phyloP scores from a whole-genome alignment of 257 asterid species.

The Penstemon barbatus region DNA sequence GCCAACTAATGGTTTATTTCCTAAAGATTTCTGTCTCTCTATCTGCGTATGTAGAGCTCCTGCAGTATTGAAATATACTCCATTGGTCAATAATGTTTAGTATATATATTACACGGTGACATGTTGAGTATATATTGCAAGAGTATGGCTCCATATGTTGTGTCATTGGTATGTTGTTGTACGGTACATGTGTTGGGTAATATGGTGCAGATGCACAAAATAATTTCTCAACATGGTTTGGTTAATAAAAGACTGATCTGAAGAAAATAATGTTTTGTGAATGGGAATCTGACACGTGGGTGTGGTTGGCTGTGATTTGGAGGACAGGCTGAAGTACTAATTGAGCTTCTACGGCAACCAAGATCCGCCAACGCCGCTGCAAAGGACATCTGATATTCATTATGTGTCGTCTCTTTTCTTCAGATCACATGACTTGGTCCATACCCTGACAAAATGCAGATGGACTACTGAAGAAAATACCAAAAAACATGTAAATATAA shows the following conservation, averaged over 20 bases:
- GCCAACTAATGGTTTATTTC: no score
- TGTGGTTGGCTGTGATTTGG: slow-evolving; percentile 25
- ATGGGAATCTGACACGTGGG: background rate
- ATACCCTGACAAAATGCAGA: slow-evolving; percentile 18
- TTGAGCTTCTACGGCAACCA: slow-evolving; percentile 83
- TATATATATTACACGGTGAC: no score
- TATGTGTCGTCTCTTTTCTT: slow-evolving; percentile 36
- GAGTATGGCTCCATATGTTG: no score
- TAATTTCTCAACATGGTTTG: background rate
- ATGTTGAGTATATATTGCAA: no score
- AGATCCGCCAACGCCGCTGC: slow-evolving; percentile 75
- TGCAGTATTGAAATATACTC: no score
- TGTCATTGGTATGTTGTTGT: no score
- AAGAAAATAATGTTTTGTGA: background rate
- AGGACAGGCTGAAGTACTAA: slow-evolving; percentile 84
- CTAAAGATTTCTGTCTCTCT: no score
- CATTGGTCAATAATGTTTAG: no score
- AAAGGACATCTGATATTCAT: slow-evolving; percentile 38
- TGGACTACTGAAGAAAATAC: slow-evolving; percentile 2
- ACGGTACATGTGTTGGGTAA: no score
- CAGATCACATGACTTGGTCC: slow-evolving; percentile 27
- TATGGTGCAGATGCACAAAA: no score
- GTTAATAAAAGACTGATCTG: background rate
- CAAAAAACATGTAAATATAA: background rate
- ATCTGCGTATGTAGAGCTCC: no score